Percentiles rank a stretch among this genome's conserved stretches.
Conservation (phyloP, 208 protist species). For the Leishmania amazonensis region DNA sequence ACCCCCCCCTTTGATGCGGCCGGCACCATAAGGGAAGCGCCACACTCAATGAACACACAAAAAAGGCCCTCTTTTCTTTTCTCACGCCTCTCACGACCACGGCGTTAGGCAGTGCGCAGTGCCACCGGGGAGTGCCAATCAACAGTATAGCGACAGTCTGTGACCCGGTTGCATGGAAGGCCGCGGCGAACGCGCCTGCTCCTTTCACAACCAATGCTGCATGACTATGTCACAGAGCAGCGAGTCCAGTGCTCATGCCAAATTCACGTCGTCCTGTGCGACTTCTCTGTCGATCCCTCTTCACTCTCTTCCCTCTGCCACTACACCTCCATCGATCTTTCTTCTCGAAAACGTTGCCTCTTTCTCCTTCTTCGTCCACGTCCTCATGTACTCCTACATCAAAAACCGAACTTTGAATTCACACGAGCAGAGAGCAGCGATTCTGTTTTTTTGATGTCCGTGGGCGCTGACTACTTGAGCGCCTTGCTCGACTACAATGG, state of each 20-base stretch:
- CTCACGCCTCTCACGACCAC: background rate
- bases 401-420: background rate
- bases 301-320: no score
- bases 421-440: background rate
- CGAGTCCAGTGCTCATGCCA: background rate
- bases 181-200: background rate
- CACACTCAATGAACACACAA: background rate
- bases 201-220: background rate
- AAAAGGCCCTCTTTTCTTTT: background rate
- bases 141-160: background rate
- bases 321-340: background rate
- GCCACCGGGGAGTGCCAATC: background rate
- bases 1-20: background rate
- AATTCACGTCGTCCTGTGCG: background rate
- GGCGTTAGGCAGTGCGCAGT: background rate
- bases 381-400: background rate
- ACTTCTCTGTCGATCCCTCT: no score
- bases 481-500: constrained; percentile 1
- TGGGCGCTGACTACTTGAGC: background rate
- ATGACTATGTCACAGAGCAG: background rate
- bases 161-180: background rate
- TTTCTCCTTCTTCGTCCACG: no score
- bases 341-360: background rate
- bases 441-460: background rate
- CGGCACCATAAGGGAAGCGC: background rate